phyloP scores from a whole-genome alignment of 148 eudicot species.

The Nepenthes mirabilis region DNA sequence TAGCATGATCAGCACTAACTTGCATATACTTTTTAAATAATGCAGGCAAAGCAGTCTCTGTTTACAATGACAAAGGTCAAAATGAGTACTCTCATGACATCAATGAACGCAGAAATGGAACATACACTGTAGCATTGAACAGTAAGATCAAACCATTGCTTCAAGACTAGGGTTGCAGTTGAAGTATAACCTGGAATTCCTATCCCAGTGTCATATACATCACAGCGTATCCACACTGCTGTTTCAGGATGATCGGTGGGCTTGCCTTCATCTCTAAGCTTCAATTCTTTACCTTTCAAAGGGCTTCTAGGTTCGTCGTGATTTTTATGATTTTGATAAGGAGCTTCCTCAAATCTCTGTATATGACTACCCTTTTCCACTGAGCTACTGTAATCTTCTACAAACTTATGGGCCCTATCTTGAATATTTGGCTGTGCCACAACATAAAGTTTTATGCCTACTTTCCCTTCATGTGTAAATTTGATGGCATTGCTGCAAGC shows the following conservation, averaged over 20 bases:
- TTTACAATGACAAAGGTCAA: constrained; percentile 1
- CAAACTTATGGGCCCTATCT: constrained; percentile 18
- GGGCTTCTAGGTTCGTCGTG: constrained; percentile 22
- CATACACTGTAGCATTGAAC: too few species aligned
- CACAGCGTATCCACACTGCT: constrained; percentile 81
- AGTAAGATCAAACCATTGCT: background rate
- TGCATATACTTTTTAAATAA: constrained; percentile 85
- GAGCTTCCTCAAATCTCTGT: constrained; percentile 14
- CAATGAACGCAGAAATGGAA: background rate
- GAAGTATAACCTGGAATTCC: constrained; percentile 71
- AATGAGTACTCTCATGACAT: background rate
- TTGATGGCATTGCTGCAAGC: constrained; percentile 80
- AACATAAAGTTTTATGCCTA: constrained; percentile 69
- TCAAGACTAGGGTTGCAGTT: background rate
- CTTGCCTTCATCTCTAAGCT: constrained; percentile 20
- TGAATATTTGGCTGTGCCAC: constrained; percentile 30
- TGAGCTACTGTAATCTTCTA: constrained; percentile 6
- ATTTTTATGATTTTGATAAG: constrained; percentile 12
- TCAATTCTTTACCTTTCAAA: constrained; percentile 15
- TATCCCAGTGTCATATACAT: constrained; percentile 89
- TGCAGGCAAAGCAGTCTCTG: constrained; percentile 80
- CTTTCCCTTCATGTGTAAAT: constrained; percentile 92
- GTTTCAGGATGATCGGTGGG: constrained; percentile 15
- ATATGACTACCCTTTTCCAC: constrained; percentile 13
- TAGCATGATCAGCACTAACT: constrained; percentile 81